Evolutionary conservation across 1,284 basidiomycete genomes (phyloP).

Genomic region (Puccinia triticina): DNA sequence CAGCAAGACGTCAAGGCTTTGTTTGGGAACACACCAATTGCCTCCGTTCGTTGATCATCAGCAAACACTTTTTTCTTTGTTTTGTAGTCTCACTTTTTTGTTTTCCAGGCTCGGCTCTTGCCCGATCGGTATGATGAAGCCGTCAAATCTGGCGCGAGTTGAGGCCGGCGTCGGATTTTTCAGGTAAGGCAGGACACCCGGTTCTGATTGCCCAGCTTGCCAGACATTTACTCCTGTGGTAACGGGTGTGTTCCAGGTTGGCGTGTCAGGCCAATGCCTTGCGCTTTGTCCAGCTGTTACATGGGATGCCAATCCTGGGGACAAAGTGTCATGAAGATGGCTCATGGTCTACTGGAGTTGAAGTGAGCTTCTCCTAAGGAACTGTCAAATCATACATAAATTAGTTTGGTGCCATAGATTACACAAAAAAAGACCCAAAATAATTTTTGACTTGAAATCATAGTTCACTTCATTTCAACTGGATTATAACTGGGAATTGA

Average conservation of each 20-base stretch:
- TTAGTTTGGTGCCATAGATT: no score
- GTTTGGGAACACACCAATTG: conserved; percentile 27
- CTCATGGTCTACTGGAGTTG: no score
- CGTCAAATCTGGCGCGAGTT: conserved; percentile 19
- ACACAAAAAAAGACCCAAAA: no score
- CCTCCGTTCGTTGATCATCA: conserved; percentile 15
- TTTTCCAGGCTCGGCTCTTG: conserved; percentile 24
- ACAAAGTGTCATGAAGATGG: no score
- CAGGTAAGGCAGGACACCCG: no score
- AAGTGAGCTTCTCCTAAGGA: no score
- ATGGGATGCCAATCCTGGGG: conserved; percentile 29
- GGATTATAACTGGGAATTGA: no score
- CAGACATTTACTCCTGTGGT: no score
- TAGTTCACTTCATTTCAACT: no score
- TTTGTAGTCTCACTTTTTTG: background rate
- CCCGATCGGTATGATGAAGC: conserved; percentile 24
- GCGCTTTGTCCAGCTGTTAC: conserved; percentile 26
- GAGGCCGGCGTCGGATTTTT: conserved; percentile 47
- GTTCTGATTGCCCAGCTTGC: no score
- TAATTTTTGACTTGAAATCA: no score
- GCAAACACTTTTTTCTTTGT: background rate
- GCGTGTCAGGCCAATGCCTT: conserved; percentile 10
- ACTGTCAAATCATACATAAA: no score
- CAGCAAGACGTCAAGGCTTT: conserved; percentile 23
- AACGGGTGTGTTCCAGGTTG: background rate